A percentile compares a stretch with the other conserved stretches of the same genome.
phyloP scores from a whole-genome alignment of 2,329 filamentous ascomycete species.

The Verticillium isaacii region DNA sequence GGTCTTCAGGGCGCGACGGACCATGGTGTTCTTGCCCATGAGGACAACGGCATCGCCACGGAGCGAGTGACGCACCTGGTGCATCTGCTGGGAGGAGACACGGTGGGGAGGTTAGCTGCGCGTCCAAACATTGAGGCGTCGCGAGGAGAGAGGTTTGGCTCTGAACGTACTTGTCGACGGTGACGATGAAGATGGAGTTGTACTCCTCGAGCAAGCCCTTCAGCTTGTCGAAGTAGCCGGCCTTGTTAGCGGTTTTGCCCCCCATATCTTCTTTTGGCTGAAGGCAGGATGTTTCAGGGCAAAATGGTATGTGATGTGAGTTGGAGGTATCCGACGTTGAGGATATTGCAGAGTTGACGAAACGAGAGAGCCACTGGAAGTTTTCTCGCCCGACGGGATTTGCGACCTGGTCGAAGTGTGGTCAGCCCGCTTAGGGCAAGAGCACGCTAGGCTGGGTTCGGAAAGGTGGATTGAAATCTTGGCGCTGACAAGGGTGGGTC shows the following conservation, averaged over 20 bases:
- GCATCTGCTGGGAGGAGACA: constrained; percentile 99
- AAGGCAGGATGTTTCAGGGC: constrained; percentile 99
- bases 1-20: constrained; percentile 94
- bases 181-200: constrained; percentile 95
- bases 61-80: constrained; percentile 95
- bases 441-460: constrained; percentile 19
- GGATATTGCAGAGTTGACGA: constrained; percentile 9
- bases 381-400: constrained; percentile 1
- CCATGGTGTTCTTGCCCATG: constrained; percentile 99
- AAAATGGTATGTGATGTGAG: constrained; percentile 24
- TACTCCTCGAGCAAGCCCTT: constrained; percentile 95
- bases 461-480: constrained; percentile 7
- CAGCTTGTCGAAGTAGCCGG: constrained; percentile 99
- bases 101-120: constrained; percentile 29
- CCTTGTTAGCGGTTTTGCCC: constrained; percentile 93
- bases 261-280: constrained; percentile 95
- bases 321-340: neutral
- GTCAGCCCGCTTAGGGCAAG: constrained; percentile 29
- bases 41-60: constrained; percentile 90
- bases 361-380: constrained; percentile 7
- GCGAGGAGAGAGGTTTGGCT: neutral
- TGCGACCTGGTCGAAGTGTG: neutral
- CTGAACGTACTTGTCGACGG: constrained; percentile 63
- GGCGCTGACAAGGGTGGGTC: constrained; percentile 3
- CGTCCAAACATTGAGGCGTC: neutral